Evolutionary conservation across 441 rosid genomes (phyloP), one percentile per base, ranked within the genome.

Genomic region (Melastoma candidum): DNA sequence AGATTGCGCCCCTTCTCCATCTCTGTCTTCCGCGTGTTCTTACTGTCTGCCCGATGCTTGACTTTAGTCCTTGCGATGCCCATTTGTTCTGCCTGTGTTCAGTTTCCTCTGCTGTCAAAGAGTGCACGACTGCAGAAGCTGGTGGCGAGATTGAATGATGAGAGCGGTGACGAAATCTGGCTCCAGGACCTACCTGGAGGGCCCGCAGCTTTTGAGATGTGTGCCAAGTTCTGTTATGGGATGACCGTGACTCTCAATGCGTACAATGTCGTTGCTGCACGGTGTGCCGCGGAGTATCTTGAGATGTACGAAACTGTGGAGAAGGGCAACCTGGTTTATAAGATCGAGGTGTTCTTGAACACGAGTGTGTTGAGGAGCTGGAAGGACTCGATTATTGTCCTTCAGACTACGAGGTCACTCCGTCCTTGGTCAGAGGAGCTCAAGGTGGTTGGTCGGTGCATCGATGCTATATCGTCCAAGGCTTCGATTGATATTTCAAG

Each of bases 171-270:
- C 51, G 92, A 82, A 68, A 78, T 84, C 32, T 63, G 56, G 46
- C 63, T 84, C 47, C 61, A 46, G 48, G 92, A 83, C 72, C 81
- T 92, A 51, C 97, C 98, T 2, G 98, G 98, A 56, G 96, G 98
- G 32, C 73, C 83, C 14, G 80, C 82, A 71, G 85, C 97, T 44
- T 93, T 93, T 57, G 98, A 92, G 71, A 84, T 80, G 54, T 88
- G 98, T 74, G 94, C 97, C 0, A 92, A 92, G 68, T 93, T 89
- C 71, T 89, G 98, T 76, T 93, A 93, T 51, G 96, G 95, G 29
- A 89, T 93, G 90, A 84, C 71, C 0, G 95, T 93, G 24, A 89
- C 88, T 1, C 88, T 93, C 46, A 93, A 78, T 69, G 86, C 97
- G 44, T 82, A 80, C 74, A 84, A 87, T 66, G 90, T 93, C 52